Evolutionary conservation across 345 rosid species (phyloP), one percentile per base, ranked within the genome.

Genomic region (Schrenkiella parvula): DNA sequence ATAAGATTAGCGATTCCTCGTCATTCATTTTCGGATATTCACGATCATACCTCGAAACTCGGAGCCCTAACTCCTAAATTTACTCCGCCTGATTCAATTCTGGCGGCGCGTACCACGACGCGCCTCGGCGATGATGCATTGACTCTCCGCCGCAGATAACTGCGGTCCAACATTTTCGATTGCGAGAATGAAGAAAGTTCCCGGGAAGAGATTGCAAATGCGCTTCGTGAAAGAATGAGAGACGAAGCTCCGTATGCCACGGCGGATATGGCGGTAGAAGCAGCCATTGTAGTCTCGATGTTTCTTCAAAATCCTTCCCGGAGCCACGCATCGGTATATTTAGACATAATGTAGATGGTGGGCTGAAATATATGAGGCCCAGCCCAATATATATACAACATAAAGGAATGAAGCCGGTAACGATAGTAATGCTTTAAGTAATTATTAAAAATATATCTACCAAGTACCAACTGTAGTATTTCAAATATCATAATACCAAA

Each of bases 61-160:
- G 95, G 93, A 44, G 93, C 87, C 54, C 89, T 84, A 79, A 44
- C 83, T 35, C 96, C 93, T 31, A 87, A 62, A 4, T 89, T 80
- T 28, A 68, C 88, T 19, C 87, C 86, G 23, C 83, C 34, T 41
- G 96, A 88, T 74, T 86, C 88, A 0, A 72, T 76, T 71, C 88
- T 83, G 8, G 93, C 88, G 53, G 92, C 93, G 39, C 90, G 86
- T 63, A 87, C 66, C 29, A 75, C 59, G n/a, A 84, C 68, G 66
- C 70, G 74, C 46, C 71, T 84, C 41, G 79, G 54, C 38, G 82
- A 32, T 48, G 76, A 70, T 34, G 56, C 66, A 63, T 64, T 56
- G 71, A 39, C 55, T 56, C 82, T 73, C 47, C 66, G 76, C 60
- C 66, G 83, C 71, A 44, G 79, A 66, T 57, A 55, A 62, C 35